Conservation (phyloP, 2,329 filamentous ascomycete genomes). For the Bipolaris cookei region DNA sequence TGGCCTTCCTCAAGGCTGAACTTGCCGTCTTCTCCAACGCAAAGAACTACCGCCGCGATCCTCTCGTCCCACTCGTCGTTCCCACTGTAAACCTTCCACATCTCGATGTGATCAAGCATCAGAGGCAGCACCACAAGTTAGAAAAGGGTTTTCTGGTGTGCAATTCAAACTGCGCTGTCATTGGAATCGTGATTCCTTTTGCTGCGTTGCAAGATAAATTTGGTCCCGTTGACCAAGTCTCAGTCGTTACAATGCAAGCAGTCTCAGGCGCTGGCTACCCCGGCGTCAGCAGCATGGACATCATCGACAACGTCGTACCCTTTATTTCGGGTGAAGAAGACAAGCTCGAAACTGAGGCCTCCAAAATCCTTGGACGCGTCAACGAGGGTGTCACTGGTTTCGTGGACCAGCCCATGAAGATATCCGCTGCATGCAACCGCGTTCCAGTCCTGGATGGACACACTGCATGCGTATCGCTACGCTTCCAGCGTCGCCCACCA, state of each 20-base stretch:
- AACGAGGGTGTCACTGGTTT: slow-evolving; percentile 76
- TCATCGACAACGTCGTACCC: slow-evolving; percentile 94
- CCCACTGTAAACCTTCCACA: slow-evolving; percentile 93
- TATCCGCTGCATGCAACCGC: slow-evolving; percentile 89
- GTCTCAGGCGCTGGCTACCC: slow-evolving; percentile 92
- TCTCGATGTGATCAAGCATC: slow-evolving; percentile 86
- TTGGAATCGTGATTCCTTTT: slow-evolving; percentile 93
- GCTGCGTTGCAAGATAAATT: slow-evolving; percentile 87
- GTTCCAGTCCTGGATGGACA: slow-evolving; percentile 96
- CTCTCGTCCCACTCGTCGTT: slow-evolving; percentile 88
- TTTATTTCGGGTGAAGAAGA: slow-evolving; percentile 94
- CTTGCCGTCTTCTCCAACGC: slow-evolving; percentile 96
- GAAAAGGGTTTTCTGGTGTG: slow-evolving; percentile 91
- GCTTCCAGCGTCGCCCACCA: slow-evolving; percentile 76
- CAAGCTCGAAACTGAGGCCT: slow-evolving; percentile 92
- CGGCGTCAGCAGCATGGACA: slow-evolving; percentile 89
- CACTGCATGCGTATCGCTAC: slow-evolving; percentile 88
- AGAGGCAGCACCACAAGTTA: slow-evolving; percentile 74
- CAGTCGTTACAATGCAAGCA: slow-evolving; percentile 93
- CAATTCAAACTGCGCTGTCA: slow-evolving; percentile 98
- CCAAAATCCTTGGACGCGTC: slow-evolving; percentile 86
- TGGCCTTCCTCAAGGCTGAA: slow-evolving; percentile 86
- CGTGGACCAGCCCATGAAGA: slow-evolving; percentile 75
- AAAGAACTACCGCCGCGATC: slow-evolving; percentile 93
- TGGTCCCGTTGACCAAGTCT: slow-evolving; percentile 75